Base-by-base conservation (phyloP, 1,284 basidiomycete species). In the Moesziomyces sp. region DNA sequence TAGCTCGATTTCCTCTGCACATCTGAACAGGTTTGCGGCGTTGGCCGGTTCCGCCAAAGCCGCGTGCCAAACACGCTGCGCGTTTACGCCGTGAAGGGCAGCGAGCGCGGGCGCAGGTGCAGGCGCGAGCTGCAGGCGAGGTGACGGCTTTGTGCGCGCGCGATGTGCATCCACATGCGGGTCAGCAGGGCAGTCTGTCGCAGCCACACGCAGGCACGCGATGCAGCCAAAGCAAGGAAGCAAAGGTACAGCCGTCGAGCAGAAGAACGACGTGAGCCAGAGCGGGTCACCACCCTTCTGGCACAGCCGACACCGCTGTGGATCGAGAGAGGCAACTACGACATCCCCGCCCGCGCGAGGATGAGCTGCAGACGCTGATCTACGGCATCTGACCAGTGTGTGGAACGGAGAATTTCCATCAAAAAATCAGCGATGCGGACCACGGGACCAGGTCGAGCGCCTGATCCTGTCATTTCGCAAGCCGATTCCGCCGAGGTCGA, bases 11-110 rank as follows among this genome's bases (percentile, higher is more conserved):
- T 28, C 16, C 18, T 30, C 13, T 62, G 66, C 66, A 58, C 56
- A 52, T 52, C 55, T 52, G 26, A 55, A 59, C 66, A 68, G 66
- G 59, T 57, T 47, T 4, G 38, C 38, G 38, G 38, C 38, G 38
- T 40, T 40, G 38, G 18, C 38, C 38, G 38, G 18, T 40, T 18
- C 38, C 38, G 38, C 38, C 38, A 40, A 40, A 40, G 38, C 38
- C 38, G 38, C 16, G 16, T 40, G 18, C 38, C 38, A 18, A 40
- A 18, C 38, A 16, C 14, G 38, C 38, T 40, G 30, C 30, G 30
- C 30, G 30, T 34, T 10, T 34, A 13, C 30, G 30, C 30, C 30
- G 30, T 34, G 30, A 34, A 34, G 9, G 30, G 30, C 30, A 34
- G 10, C 38, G 38, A 40, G 38, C 6, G 16, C 38, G 16, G 38